These are phyloP conservation scores for Rhizophora mangle DNA, from an alignment of 345 rosid genomes.

Conservation along the genomic window DNA sequence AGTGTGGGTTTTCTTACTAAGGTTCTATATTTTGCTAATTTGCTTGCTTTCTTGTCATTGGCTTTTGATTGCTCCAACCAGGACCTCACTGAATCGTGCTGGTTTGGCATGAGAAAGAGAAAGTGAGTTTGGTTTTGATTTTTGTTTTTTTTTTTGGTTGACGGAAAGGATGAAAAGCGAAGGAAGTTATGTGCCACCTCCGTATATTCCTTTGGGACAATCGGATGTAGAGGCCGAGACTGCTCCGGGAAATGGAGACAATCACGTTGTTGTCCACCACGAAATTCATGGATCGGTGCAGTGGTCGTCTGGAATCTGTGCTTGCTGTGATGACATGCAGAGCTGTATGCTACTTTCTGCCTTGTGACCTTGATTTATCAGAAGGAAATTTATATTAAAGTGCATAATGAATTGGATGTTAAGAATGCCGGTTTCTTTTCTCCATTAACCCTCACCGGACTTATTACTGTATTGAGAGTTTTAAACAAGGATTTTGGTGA, in stretches of 20 bases:
- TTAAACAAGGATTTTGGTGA: too few species aligned
- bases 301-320: slow-evolving; percentile 98
- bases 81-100: slow-evolving; percentile 2
- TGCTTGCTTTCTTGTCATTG: not conserved
- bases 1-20: not conserved
- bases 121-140: too few species aligned
- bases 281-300: slow-evolving; percentile 29
- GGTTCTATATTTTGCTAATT: not conserved
- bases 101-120: not conserved
- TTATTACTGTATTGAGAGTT: too few species aligned
- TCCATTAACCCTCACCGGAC: not conserved
- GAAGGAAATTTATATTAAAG: slow-evolving; percentile 44
- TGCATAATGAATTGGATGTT: slow-evolving; percentile 41
- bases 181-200: slow-evolving; percentile 68
- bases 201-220: slow-evolving; percentile 66
- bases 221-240: slow-evolving; percentile 48
- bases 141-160: not conserved
- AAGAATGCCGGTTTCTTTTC: not conserved
- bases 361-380: slow-evolving; percentile 59
- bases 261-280: slow-evolving; percentile 12
- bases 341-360: slow-evolving; percentile 94
- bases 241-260: slow-evolving; percentile 28
- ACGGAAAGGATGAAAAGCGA: slow-evolving; percentile 45
- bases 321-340: slow-evolving; percentile 92
- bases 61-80: slow-evolving; percentile 2